These are phyloP conservation scores for Saururus chinensis DNA, from an alignment of 164 flowering plant genomes.

Conservation along the genomic window DNA sequence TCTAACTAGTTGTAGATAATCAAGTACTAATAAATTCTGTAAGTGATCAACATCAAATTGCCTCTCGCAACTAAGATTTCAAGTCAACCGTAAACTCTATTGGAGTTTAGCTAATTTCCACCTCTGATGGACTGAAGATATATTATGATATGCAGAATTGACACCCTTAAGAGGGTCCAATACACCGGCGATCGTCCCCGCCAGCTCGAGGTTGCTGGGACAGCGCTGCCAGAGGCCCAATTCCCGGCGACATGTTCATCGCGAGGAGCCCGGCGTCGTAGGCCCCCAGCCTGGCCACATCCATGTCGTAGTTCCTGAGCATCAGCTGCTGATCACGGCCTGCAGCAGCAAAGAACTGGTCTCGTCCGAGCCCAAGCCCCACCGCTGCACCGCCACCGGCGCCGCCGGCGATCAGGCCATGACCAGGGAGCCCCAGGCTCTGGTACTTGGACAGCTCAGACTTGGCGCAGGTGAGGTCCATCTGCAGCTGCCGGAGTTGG, in stretches of 20 bases:
- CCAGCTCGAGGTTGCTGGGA: slow-evolving; percentile 47
- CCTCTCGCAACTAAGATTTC: too few species aligned
- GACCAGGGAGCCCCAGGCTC: slow-evolving; percentile 34
- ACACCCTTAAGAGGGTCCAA: slow-evolving; percentile 42
- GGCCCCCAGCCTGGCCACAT: slow-evolving; percentile 11
- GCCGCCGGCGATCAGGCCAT: slow-evolving; percentile 28
- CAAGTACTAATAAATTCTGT: too few species aligned
- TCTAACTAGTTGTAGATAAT: too few species aligned
- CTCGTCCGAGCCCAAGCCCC: slow-evolving; percentile 31
- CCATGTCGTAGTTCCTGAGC: slow-evolving; percentile 28
- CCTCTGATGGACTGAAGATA: not conserved
- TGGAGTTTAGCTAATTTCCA: too few species aligned
- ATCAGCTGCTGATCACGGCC: slow-evolving; percentile 31
- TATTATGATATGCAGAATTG: not conserved
- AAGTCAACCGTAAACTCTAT: too few species aligned
- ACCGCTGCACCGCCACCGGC: slow-evolving; percentile 32
- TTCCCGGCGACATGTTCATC: slow-evolving; percentile 41
- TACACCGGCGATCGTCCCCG: slow-evolving; percentile 43
- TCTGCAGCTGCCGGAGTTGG: slow-evolving; percentile 73
- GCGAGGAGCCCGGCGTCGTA: slow-evolving; percentile 44
- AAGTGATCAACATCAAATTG: too few species aligned
- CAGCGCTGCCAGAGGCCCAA: slow-evolving; percentile 52
- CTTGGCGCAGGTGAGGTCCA: slow-evolving; percentile 70
- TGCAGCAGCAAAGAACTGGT: slow-evolving; percentile 27
- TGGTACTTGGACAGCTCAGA: slow-evolving; percentile 83